Base-by-base conservation (phyloP, 371 early-diverging fungal species). In the Fennellomyces sp. region DNA sequence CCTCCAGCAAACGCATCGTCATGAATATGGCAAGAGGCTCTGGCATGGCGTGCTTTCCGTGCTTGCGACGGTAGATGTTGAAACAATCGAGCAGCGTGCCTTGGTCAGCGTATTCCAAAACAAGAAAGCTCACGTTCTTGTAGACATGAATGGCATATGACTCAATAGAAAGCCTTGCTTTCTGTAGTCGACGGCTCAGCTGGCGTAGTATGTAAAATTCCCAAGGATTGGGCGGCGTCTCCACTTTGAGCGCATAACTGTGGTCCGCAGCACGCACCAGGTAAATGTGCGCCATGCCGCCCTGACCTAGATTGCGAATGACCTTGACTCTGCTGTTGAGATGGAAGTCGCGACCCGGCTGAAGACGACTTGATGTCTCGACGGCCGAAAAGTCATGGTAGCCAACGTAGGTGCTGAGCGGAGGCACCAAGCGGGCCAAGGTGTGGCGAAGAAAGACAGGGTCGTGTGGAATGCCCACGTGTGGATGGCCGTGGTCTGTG, bases 131-230 rank as follows among this genome's bases (percentile, higher is more conserved):
- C 10, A 58, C 59, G 41, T 75, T 64, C 13, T 47, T 33, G 31
- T 63, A 82, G 7, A 28, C 42, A 55, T 58, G 56, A 41, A 50
- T 39, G 8, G 27, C 41, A 30, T 56, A 25, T 0, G 26, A 19
- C 0, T 41, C 10, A 15, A 59, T n/a, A 19, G 33, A 23, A 11
- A 33, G 28, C 2, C 42, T 15, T 19, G 25, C 19, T 29, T 30
- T 12, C 0, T 19, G 21, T 13, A 23, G 41, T 23, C 68, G 55
- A 31, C 49, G 15, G 5, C 56, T 50, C 8, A 73, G 29, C 42
- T 75, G 69, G 49, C 56, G 54, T n/a, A 75, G 42, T 11, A 78
- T 70, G 31, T 76, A 81, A 59, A 65, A 78, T 27, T 81, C 82
- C 77, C 75, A 78, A 36, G 75, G 58, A 52, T 68, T 65, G 5